Base-by-base conservation (phyloP, 768 basidiomycete genomes). In the Tricholoma furcatifolium region DNA sequence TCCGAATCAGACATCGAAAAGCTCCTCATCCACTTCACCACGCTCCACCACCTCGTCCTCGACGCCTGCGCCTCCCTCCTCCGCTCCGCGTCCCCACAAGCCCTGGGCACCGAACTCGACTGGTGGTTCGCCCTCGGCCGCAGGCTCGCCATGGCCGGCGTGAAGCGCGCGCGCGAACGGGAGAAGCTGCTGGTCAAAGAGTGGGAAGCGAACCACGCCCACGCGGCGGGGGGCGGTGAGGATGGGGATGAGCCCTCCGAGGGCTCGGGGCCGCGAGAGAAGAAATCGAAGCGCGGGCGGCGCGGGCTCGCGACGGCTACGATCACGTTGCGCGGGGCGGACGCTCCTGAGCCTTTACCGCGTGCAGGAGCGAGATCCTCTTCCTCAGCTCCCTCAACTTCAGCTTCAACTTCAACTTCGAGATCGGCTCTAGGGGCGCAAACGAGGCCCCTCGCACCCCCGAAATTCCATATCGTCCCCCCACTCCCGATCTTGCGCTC, bases 291-390 rank as follows among this genome's bases (percentile, higher is more conserved):
- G 32, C 71, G 65, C 24, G 87, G 86, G 15, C 74, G 87, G 34
- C 75, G 74, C 39, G 86, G 86, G 8, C 55, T 90, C n/a, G 82
- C 86, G 3, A 80, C 79, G 1, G 78, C 88, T 5, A 81, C 83
- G 3, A 76, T 90, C 57, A 85, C 85, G 4, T 57, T 90, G 43
- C 73, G 79, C n/a, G 65, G 66, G 18, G 55, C 62, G 5, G 62
- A 27, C 7, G 27, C 27, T 27, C 27, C 43, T 17, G 17, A 23
- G n/a, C 51, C 48, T 11, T 45, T 46, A 7, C 51, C 49, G 20
- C 51, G 43, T 41, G 50, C 50, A 20, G 54, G 50, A 11, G 20
- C 14, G 21, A 12, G 9, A 6, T 32, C 11, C 14, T 2, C 32
- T 18, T 9, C 35, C 18, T 6, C 27, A 4, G 9, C 11, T 45